Base-by-base conservation (phyloP, 2,329 filamentous ascomycete genomes). In the Ilyonectria mors-panacis region DNA sequence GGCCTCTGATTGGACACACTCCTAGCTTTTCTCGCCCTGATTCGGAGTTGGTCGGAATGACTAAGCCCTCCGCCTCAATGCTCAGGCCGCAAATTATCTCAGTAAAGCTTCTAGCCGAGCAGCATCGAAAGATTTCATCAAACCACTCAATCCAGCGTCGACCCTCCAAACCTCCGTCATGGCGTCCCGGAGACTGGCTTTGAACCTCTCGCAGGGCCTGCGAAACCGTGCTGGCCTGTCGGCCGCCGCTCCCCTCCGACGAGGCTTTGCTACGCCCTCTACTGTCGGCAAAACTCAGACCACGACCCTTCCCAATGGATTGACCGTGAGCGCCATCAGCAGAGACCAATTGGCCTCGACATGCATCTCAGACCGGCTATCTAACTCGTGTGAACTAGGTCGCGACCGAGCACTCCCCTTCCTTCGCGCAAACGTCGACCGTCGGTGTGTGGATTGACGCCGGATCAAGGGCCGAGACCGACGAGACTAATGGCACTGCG, bases 401-500 rank as follows among this genome's bases (percentile, higher is more conserved):
- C 82, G 96, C 96, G 76, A 97, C 96, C 78, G 95, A 99, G 85
- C 93, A 98, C 88, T 98, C 95, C 73, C 96, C 95, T 78, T 98
- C 95, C 78, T 98, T 94, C 89, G 95, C 95, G 79, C 95, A 98
- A 88, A 98, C 96, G 70, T 97, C 95, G 79, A 98, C 95, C 63
- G 95, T 98, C 79, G 96, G 96, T 82, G 94, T 99, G 75, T 99
- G 96, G 95, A 99, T 99, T 83, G 97, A 99, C 86, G 95, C 97
- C 83, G 96, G 96, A 82, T 98, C 94, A 84, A 91, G 96, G 84
- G 94, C 96, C 83, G 96, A 99, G 89, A 99, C 96, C 77, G 92
- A 96, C 86, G 94, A 94, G 90, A 98, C 94, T 81, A 99, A 98
- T 87, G 96, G 96, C 85, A 99, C 96, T 78, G 96, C 96, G 80